A percentile compares a stretch with the other conserved stretches of the same genome.
Conservation (phyloP, 2,329 filamentous ascomycete genomes). For the Xylaria arbuscula region DNA sequence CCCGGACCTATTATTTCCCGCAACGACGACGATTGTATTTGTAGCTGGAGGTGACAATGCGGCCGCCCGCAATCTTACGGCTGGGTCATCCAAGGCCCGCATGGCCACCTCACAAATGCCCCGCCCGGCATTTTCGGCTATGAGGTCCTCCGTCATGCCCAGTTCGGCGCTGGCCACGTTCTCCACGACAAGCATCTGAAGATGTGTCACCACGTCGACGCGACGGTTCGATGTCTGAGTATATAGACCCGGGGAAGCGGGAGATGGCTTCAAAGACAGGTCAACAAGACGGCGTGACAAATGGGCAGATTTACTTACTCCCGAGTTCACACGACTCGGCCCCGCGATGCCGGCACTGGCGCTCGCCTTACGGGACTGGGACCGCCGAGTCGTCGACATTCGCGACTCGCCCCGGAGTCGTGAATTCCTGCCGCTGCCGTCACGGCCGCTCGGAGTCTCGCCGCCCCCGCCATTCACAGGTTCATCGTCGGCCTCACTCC, state of each 20-base stretch:
- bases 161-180: slow-evolving; percentile 89
- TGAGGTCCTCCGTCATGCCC: slow-evolving; percentile 87
- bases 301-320: slow-evolving; percentile 48
- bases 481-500: slow-evolving; percentile 77
- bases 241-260: slow-evolving; percentile 59
- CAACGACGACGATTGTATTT: slow-evolving; percentile 76
- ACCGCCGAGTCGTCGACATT: slow-evolving; percentile 59
- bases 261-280: slow-evolving; percentile 50
- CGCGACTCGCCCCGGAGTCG: slow-evolving; percentile 65
- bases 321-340: slow-evolving; percentile 56
- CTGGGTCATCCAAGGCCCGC: slow-evolving; percentile 71
- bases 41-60: slow-evolving; percentile 48
- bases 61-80: slow-evolving; percentile 64
- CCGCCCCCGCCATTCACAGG: slow-evolving; percentile 54
- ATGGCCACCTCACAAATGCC: slow-evolving; percentile 88
- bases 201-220: slow-evolving; percentile 72
- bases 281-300: slow-evolving; percentile 22
- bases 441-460: slow-evolving; percentile 61
- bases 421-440: slow-evolving; percentile 62
- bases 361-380: slow-evolving; percentile 69
- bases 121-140: slow-evolving; percentile 90
- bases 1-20: slow-evolving; percentile 93
- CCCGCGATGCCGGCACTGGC: slow-evolving; percentile 45
- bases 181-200: slow-evolving; percentile 93
- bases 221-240: slow-evolving; percentile 66